These are phyloP conservation scores for Earliella scabrosa DNA, from an alignment of 1,284 basidiomycete species.

Conservation along the genomic window DNA sequence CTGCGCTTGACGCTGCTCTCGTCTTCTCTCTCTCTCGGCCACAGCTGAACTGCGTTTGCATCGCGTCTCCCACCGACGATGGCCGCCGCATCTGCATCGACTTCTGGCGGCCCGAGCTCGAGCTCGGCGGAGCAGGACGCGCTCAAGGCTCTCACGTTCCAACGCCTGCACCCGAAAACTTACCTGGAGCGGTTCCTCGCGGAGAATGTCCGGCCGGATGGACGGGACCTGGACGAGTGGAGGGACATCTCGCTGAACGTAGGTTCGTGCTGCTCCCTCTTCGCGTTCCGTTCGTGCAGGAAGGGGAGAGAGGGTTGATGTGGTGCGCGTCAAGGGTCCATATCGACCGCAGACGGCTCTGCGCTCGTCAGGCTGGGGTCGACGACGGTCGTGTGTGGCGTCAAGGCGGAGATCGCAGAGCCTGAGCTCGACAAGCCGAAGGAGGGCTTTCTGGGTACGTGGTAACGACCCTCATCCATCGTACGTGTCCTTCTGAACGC, in stretches of 20 bases:
- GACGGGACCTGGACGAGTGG: constrained; percentile 64
- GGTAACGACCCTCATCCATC: too few relatives aligned
- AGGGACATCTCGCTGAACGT: constrained; percentile 73
- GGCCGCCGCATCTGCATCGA: constrained; percentile 4
- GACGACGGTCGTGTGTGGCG: constrained; percentile 90
- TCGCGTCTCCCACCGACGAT: not conserved
- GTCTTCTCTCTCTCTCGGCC: too few relatives aligned
- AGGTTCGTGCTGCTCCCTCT: constrained; percentile 52
- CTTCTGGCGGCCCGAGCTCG: constrained; percentile 10
- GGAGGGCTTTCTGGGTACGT: constrained; percentile 82
- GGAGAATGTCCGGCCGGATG: constrained; percentile 78
- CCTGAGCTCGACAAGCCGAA: constrained; percentile 79
- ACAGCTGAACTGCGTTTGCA: too few relatives aligned
- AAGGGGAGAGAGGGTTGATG: not conserved
- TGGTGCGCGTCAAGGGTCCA: constrained; percentile 61
- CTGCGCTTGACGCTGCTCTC: too few relatives aligned
- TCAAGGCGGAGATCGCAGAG: constrained; percentile 94
- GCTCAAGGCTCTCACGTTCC: constrained; percentile 74
- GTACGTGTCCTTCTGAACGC: too few relatives aligned
- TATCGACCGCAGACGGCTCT: constrained; percentile 90
- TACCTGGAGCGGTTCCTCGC: constrained; percentile 82
- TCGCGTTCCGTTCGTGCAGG: not conserved
- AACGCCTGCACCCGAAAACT: constrained; percentile 79
- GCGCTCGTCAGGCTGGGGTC: constrained; percentile 88
- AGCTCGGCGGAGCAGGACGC: constrained; percentile 27